Evolutionary conservation across 2,329 filamentous ascomycete species (phyloP).

Genomic region (Fusarium longipes): DNA sequence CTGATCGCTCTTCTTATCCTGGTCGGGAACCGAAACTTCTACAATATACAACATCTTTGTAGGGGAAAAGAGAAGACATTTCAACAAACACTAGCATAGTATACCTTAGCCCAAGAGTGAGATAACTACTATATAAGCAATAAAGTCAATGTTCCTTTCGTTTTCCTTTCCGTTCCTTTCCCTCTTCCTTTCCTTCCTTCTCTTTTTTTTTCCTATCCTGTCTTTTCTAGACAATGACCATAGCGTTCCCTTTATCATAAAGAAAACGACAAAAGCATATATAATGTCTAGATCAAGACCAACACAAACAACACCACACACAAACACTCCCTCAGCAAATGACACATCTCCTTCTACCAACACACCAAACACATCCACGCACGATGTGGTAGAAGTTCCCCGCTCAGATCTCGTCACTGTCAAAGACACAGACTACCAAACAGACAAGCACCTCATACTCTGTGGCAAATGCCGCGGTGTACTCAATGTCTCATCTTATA

Average conservation of each 20-base stretch:
- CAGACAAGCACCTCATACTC: constrained; percentile 15
- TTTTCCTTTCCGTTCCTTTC: not conserved
- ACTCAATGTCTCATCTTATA: constrained; percentile 15
- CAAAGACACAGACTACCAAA: constrained; percentile 19
- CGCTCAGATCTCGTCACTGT: constrained; percentile 19
- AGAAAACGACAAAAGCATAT: not conserved
- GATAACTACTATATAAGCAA: constrained; percentile 11
- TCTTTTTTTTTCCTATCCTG: not conserved
- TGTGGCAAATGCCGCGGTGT: constrained; percentile 30
- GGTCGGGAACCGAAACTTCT: constrained; percentile 10
- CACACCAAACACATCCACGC: constrained; percentile 5
- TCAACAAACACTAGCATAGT: not conserved
- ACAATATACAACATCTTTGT: not conserved
- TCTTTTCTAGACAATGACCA: not conserved
- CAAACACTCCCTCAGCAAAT: not conserved
- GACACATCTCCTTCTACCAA: not conserved
- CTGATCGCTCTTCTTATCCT: not conserved
- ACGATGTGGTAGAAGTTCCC: constrained; percentile 24
- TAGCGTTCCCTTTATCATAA: not conserved
- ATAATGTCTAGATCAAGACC: constrained; percentile 17
- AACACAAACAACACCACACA: not conserved
- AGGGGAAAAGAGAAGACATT: not conserved
- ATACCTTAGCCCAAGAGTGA: not conserved
- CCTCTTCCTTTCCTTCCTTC: not conserved
- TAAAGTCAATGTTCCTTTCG: not conserved